Evolutionary conservation across 805 yeast species (phyloP), one percentile per base, ranked within the genome.

Genomic region (Suhomyces canberraensis): DNA sequence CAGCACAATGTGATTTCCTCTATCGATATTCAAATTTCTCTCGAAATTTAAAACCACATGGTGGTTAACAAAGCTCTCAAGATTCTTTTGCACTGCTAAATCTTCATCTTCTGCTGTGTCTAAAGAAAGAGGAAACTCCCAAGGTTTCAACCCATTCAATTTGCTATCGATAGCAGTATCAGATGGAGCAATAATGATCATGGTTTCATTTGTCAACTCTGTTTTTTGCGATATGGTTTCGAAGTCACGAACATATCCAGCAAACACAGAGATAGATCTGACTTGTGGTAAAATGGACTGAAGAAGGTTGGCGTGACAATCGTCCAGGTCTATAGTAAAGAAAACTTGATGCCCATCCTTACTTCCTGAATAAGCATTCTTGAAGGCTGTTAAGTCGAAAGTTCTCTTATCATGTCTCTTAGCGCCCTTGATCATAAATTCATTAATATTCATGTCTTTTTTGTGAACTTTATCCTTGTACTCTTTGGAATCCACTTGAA

Each of bases 131-230:
- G 95, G 95, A 57, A 82, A 87, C 52, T 82, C 81, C 95, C 95
- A 88, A 15, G 95, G 95, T 55, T 86, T 87, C 32, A 81, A 52
- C 2, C 67, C 60, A 21, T 61, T 61, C 40, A 87, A 66, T 40
- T 60, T 55, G 11, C 36, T 33, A 14, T 45, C 38, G 16, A 68
- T 50, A 3, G 87, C 90, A 9, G 56, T 58, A 51, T 87, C 78
- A 2, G 78, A 66, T 6, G 95, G 95, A 3, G 95, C 86, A 50
- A 87, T 73, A 5, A 87, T 72, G 16, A 85, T 60, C 45, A 74
- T 38, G 62, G 67, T 48, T 20, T 64, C 60, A n/a, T 54, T 47
- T 11, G 60, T 55, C 40, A 67, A 58, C 40, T 73, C 78, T 44
- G 83, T 72, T 43, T 71, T 68, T 14, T 51, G 39, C 19, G 75